A percentile compares a stretch with the other conserved stretches of the same genome.
These are phyloP conservation scores for Zasmidium citrigriseum DNA, from an alignment of 2,329 filamentous ascomycete genomes.

Conservation along the genomic window DNA sequence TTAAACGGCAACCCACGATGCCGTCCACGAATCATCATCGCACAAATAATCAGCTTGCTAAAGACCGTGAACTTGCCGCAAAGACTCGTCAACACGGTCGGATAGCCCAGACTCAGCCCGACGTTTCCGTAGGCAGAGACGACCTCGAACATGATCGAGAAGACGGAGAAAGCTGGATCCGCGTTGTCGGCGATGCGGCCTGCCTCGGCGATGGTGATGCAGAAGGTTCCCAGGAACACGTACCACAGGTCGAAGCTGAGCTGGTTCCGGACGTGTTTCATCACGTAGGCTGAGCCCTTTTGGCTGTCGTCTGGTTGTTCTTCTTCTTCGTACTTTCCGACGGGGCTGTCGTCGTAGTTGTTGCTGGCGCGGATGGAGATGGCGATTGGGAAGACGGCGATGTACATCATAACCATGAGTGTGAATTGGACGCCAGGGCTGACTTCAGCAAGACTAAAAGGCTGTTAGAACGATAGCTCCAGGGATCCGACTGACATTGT, in stretches of 20 bases:
- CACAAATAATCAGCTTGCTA: conserved; percentile 62
- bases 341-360: conserved; percentile 68
- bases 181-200: conserved; percentile 7
- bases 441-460: conserved; percentile 40
- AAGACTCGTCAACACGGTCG: conserved; percentile 40
- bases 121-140: conserved; percentile 36
- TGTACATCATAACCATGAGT: conserved; percentile 68
- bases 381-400: conserved; percentile 63
- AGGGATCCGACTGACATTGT: no score
- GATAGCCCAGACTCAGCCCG: conserved; percentile 34
- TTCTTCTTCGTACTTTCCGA: conserved; percentile 56
- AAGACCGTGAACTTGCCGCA: conserved; percentile 74
- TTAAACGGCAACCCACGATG: conserved; percentile 64
- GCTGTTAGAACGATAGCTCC: conserved; percentile 5
- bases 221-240: conserved; percentile 40
- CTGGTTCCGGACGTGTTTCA: conserved; percentile 43
- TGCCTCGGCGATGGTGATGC: conserved; percentile 42
- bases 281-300: conserved; percentile 55
- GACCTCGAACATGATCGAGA: conserved; percentile 44
- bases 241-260: conserved; percentile 46
- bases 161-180: conserved; percentile 34
- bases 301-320: conserved; percentile 4
- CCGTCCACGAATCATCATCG: conserved; percentile 62
- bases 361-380: conserved; percentile 69
- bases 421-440: conserved; percentile 60